Base-by-base conservation (phyloP, 2,329 filamentous ascomycete genomes). In the Aureobasidium lini region DNA sequence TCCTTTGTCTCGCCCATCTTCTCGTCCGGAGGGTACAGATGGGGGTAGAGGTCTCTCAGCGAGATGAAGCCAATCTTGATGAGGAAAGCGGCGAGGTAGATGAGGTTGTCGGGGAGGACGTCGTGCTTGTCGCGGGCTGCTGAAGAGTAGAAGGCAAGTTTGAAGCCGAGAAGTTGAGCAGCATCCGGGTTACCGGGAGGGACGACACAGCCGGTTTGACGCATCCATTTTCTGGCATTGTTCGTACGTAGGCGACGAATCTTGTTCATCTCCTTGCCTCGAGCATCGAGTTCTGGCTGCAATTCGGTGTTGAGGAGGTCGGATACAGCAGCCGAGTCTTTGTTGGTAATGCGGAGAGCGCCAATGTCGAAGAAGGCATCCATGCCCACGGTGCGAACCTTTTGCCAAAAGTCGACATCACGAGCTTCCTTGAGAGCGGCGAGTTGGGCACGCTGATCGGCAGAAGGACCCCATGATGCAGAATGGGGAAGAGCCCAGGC, bases 11-110 rank as follows among this genome's bases (percentile, higher is more conserved):
- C 78, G 40, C 88, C 82, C 93, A 99, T 97, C 4, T 84, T 80
- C 34, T 90, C 85, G 64, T 97, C 94, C 0, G 82, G 76, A 7
- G 94, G 90, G 77, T 91, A 95, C 0, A 99, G 81, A 71, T 99
- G 94, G 15, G 91, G 87, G 71, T 96, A 97, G 1, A 99, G 78
- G 69, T 99, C 94, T 56, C 85, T 82, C 6, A 99, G 77, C 1
- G 94, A 96, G 61, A 99, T 90, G 72, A 99, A 99, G 1, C 94
- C 95, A 64, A 96, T 89, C 75, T 99, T 99, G 75, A 99, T 92
- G 32, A 99, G 82, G 36, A 97, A 81, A 1, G 94, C 92, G 0
- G 92, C 88, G 16, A 99, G 82, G 65, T 94, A 95, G 32, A 97
- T 90, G 3, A 99, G 80, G 66, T 99, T 99, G 40, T 94, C 89